Conservation (phyloP, 495 filamentous ascomycete species). For the Hypoxylon intermedium region DNA sequence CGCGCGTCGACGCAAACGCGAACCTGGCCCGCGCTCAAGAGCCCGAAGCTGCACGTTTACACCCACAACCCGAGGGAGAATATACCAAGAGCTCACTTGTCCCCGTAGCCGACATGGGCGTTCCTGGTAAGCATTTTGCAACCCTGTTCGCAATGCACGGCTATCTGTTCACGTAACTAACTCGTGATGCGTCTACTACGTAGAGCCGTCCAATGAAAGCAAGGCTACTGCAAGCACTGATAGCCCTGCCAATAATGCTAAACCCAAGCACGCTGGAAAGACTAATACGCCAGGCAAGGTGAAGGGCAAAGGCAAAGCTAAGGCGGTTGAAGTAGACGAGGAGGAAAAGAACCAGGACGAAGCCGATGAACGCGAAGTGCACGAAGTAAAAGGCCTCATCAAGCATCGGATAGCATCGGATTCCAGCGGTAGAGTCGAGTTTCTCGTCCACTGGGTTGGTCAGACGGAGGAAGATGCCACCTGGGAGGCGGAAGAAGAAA, state of each 20-base stretch:
- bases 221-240: constrained; percentile 2
- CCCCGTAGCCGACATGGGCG: constrained; percentile 35
- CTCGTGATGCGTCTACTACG: background rate
- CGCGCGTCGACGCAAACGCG: constrained; percentile 10
- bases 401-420: constrained; percentile 34
- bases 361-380: constrained; percentile 30
- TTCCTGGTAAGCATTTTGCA: constrained; percentile 19
- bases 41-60: constrained; percentile 16
- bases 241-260: background rate
- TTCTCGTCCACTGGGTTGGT: constrained; percentile 39
- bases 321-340: background rate
- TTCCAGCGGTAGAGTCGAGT: constrained; percentile 33
- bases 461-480: constrained; percentile 36
- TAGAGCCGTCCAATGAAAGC: constrained; percentile 17
- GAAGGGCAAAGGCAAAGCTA: constrained; percentile 18
- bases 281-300: background rate
- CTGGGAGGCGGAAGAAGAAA: constrained; percentile 41
- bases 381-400: constrained; percentile 32
- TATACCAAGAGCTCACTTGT: constrained; percentile 16
- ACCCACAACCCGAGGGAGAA: constrained; percentile 11
- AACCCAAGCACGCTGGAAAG: constrained; percentile 3
- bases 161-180: background rate
- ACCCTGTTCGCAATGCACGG: background rate
- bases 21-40: constrained; percentile 24
- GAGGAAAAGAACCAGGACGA: constrained; percentile 4